phyloP scores from a whole-genome alignment of 2,329 filamentous ascomycete species.

The Aspergillus tubingensis region DNA sequence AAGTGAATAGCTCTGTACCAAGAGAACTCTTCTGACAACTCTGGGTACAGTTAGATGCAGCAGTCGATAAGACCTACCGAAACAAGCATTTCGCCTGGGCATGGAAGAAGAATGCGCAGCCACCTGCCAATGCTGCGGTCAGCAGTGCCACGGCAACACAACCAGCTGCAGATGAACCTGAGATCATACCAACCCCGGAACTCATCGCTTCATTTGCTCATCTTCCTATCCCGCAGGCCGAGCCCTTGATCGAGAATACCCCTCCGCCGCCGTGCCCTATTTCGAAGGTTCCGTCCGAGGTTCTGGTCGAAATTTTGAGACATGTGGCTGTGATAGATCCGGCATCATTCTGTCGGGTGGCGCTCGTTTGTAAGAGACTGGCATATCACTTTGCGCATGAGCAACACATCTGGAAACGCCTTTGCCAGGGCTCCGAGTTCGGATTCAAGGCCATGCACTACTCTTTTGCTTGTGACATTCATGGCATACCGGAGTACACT shows the following conservation, averaged over 20 bases:
- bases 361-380: conserved; percentile 81
- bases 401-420: conserved; percentile 79
- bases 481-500: conserved; percentile 47
- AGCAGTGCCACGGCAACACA: conserved; percentile 59
- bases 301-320: conserved; percentile 75
- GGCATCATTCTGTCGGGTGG: conserved; percentile 71
- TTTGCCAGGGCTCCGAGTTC: conserved; percentile 70
- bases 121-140: conserved; percentile 52
- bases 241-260: conserved; percentile 70
- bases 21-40: conserved; percentile 18
- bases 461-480: conserved; percentile 65
- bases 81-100: conserved; percentile 84
- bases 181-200: conserved; percentile 59
- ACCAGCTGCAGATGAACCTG: conserved; percentile 55
- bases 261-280: conserved; percentile 79
- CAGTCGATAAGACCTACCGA: conserved; percentile 83
- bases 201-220: conserved; percentile 75
- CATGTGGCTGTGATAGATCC: conserved; percentile 76
- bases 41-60: conserved; percentile 68
- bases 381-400: conserved; percentile 84
- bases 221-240: conserved; percentile 67
- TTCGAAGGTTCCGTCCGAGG: conserved; percentile 74
- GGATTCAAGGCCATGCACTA: conserved; percentile 86
- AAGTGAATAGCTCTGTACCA: conserved; percentile 29
- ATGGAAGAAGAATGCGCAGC: conserved; percentile 49